Percentiles rank a stretch among this genome's conserved stretches.
Evolutionary conservation across 2,329 filamentous ascomycete genomes (phyloP).

Genomic region (Fusarium musae): DNA sequence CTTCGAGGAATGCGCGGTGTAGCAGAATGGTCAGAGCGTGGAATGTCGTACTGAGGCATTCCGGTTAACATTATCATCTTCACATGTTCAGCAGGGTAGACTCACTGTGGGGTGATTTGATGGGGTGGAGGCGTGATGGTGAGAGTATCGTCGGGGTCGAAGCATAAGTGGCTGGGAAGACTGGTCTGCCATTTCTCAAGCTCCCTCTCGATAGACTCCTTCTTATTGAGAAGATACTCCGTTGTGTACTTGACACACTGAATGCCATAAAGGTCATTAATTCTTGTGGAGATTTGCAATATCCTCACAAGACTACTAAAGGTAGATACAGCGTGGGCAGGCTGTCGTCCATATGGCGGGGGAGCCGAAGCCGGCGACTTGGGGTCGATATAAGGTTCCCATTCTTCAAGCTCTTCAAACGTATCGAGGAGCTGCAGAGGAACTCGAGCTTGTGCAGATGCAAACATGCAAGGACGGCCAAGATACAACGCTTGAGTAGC

Average conservation of each 20-base stretch:
- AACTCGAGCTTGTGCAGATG: slow-evolving; percentile 48
- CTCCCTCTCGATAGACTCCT: slow-evolving; percentile 42
- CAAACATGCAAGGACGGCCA: slow-evolving; percentile 49
- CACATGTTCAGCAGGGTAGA: neutral
- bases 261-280: slow-evolving; percentile 44
- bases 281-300: slow-evolving; percentile 45
- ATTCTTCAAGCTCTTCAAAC: slow-evolving; percentile 50
- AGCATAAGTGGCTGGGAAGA: slow-evolving; percentile 43
- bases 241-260: slow-evolving; percentile 44
- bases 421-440: slow-evolving; percentile 48
- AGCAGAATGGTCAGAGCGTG: slow-evolving; percentile 57
- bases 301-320: slow-evolving; percentile 45
- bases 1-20: slow-evolving; percentile 56
- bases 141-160: slow-evolving; percentile 42
- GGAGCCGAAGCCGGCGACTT: slow-evolving; percentile 42
- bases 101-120: slow-evolving; percentile 48
- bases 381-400: slow-evolving; percentile 48
- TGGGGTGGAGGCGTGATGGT: slow-evolving; percentile 44
- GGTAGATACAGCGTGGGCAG: slow-evolving; percentile 44
- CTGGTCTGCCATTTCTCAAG: slow-evolving; percentile 43
- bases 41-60: slow-evolving; percentile 47
- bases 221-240: slow-evolving; percentile 43
- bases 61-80: slow-evolving; percentile 9
- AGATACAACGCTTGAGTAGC: slow-evolving; percentile 49
- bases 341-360: slow-evolving; percentile 43